phyloP scores from a whole-genome alignment of 2,329 filamentous ascomycete species.

The Thelonectria blattea region DNA sequence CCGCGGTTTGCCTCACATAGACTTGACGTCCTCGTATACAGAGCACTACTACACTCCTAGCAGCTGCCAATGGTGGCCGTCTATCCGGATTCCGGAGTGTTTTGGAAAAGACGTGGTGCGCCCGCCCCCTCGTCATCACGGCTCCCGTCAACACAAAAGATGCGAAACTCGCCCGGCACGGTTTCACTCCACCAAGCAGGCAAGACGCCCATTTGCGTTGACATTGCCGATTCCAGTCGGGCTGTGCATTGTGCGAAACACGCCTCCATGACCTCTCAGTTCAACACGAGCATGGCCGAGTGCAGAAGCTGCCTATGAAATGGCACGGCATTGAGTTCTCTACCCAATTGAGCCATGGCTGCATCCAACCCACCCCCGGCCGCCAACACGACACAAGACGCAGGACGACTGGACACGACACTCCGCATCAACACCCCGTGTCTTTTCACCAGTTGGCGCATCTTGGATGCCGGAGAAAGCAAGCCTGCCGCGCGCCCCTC shows the following conservation, averaged over 20 bases:
- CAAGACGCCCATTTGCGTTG: conserved; percentile 3
- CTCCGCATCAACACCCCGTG: not conserved
- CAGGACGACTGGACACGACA: conserved; percentile 15
- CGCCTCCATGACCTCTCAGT: conserved; percentile 1
- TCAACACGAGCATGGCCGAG: not conserved
- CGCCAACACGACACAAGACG: conserved; percentile 5
- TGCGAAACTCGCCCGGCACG: not conserved
- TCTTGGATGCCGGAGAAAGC: not conserved
- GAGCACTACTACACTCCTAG: not conserved
- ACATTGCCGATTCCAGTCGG: not conserved
- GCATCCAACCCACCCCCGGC: conserved; percentile 1
- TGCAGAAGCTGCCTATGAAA: not conserved
- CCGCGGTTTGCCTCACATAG: not conserved
- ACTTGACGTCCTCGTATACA: not conserved
- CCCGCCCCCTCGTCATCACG: not conserved
- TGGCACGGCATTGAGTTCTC: conserved; percentile 7
- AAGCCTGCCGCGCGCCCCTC: not conserved
- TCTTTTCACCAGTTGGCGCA: conserved; percentile 10
- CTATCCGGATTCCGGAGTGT: not conserved
- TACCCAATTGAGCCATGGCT: conserved; percentile 11
- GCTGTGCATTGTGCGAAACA: conserved; percentile 18
- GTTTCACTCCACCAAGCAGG: conserved; percentile 7
- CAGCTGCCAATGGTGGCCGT: not conserved
- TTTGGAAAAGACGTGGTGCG: not conserved
- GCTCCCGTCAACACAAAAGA: not conserved